Conservation (phyloP, 1,284 basidiomycete species). For the Cryptococcus jaspeensis region DNA sequence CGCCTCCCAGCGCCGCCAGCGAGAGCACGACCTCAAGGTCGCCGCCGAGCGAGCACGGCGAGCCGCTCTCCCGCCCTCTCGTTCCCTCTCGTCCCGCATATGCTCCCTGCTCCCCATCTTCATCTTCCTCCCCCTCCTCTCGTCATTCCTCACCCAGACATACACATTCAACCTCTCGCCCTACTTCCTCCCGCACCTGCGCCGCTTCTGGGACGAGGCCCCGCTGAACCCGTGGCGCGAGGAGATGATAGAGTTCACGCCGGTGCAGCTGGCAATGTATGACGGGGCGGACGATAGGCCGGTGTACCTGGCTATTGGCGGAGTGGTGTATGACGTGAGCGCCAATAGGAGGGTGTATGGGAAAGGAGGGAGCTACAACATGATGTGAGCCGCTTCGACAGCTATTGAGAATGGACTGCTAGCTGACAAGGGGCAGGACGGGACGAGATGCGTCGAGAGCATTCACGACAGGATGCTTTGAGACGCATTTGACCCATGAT, state of each 20-base stretch:
- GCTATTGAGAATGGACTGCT: not conserved
- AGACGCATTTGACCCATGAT: constrained; percentile 82
- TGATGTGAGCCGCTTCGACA: constrained; percentile 61
- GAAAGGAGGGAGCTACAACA: constrained; percentile 79
- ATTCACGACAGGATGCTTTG: constrained; percentile 90
- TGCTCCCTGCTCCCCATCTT: constrained; percentile 26
- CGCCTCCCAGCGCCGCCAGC: constrained; percentile 27
- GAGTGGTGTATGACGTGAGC: constrained; percentile 89
- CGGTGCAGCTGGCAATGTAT: constrained; percentile 61
- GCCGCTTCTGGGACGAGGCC: constrained; percentile 18
- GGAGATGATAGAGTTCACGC: constrained; percentile 24
- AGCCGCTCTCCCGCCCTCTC: not conserved
- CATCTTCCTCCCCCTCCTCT: constrained; percentile 43
- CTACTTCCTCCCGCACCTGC: constrained; percentile 18
- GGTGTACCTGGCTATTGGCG: constrained; percentile 85
- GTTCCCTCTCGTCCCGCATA: constrained; percentile 6
- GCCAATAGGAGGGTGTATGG: constrained; percentile 76
- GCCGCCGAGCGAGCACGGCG: constrained; percentile 7
- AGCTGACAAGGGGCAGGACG: constrained; percentile 58
- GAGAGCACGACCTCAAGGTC: constrained; percentile 28
- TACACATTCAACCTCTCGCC: constrained; percentile 34
- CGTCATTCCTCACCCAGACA: constrained; percentile 37
- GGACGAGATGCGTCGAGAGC: constrained; percentile 84
- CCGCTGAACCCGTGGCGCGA: constrained; percentile 19
- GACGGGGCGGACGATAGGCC: constrained; percentile 73